A percentile compares a stretch with the other conserved stretches of the same genome.
These are phyloP conservation scores for Psilocybe cyanescens DNA, from an alignment of 768 basidiomycete species.

Conservation along the genomic window DNA sequence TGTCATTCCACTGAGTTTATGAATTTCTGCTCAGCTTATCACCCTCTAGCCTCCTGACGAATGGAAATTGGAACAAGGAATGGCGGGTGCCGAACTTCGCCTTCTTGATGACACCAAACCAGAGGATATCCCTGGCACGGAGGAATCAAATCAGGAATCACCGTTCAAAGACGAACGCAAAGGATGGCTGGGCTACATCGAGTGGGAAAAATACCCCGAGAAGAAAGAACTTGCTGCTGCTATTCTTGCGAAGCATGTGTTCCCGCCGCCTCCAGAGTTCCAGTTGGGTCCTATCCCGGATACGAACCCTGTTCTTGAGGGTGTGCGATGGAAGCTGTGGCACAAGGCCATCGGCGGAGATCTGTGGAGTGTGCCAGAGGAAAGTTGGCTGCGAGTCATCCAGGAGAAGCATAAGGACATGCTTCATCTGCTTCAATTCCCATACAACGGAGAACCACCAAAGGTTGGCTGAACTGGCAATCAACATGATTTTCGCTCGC, in stretches of 20 bases:
- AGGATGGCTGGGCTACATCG: constrained; percentile 13
- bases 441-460: constrained; percentile 18
- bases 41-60: not conserved
- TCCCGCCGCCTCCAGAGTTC: constrained; percentile 19
- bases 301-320: constrained; percentile 16
- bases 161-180: constrained; percentile 5
- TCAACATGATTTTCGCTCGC: not conserved
- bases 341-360: constrained; percentile 17
- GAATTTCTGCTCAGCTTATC: not conserved
- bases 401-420: constrained; percentile 19
- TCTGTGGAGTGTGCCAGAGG: constrained; percentile 13
- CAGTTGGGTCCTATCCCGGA: constrained; percentile 15
- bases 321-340: constrained; percentile 17
- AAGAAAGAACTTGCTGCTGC: constrained; percentile 14
- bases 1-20: not conserved
- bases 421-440: constrained; percentile 18
- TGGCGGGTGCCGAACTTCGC: not conserved
- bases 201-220: constrained; percentile 18
- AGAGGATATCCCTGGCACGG: not conserved
- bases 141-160: not conserved
- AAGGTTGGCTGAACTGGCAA: constrained; percentile 11
- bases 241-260: constrained; percentile 10
- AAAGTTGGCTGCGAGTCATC: constrained; percentile 16
- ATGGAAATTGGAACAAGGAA: constrained; percentile 8
- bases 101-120: not conserved